Conservation (phyloP, 192 early-diverging fungal genomes). For the Backusella westeae region DNA sequence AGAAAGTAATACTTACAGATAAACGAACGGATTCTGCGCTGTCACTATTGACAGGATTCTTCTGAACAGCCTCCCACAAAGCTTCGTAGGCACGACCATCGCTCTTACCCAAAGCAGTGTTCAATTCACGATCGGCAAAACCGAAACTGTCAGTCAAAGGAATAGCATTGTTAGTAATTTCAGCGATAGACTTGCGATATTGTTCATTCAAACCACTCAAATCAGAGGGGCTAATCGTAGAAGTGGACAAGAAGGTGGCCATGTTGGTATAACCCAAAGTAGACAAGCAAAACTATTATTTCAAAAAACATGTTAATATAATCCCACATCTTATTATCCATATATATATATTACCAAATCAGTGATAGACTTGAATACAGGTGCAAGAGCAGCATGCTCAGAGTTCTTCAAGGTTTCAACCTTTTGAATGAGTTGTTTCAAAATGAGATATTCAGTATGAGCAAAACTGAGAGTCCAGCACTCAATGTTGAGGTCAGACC, state of each 20-base stretch:
- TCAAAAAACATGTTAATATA: slow-evolving; percentile 31
- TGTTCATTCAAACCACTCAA: slow-evolving; percentile 7
- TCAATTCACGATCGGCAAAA: slow-evolving; percentile 61
- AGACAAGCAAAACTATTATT: slow-evolving; percentile 40
- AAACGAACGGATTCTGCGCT: slow-evolving; percentile 17
- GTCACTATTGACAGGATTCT: slow-evolving; percentile 27
- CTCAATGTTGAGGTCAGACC: slow-evolving; percentile 70
- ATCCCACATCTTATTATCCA: neutral
- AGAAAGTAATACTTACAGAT: slow-evolving; percentile 11
- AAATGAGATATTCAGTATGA: slow-evolving; percentile 73
- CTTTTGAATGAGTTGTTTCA: slow-evolving; percentile 54
- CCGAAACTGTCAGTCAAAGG: slow-evolving; percentile 76
- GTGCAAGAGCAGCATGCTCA: slow-evolving; percentile 17
- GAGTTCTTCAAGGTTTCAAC: slow-evolving; percentile 21
- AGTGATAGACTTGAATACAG: slow-evolving; percentile 26
- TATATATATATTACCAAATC: slow-evolving; percentile 18
- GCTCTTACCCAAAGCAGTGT: slow-evolving; percentile 64
- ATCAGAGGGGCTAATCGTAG: slow-evolving; percentile 47
- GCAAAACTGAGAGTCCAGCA: slow-evolving; percentile 68
- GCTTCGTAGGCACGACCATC: slow-evolving; percentile 74
- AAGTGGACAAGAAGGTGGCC: slow-evolving; percentile 40
- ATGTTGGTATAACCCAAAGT: slow-evolving; percentile 47
- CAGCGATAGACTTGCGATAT: slow-evolving; percentile 38
- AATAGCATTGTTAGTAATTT: slow-evolving; percentile 64
- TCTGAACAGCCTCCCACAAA: slow-evolving; percentile 45